Evolutionary conservation across 345 rosid genomes (phyloP).

Genomic region (Rhodamnia rubescens): DNA sequence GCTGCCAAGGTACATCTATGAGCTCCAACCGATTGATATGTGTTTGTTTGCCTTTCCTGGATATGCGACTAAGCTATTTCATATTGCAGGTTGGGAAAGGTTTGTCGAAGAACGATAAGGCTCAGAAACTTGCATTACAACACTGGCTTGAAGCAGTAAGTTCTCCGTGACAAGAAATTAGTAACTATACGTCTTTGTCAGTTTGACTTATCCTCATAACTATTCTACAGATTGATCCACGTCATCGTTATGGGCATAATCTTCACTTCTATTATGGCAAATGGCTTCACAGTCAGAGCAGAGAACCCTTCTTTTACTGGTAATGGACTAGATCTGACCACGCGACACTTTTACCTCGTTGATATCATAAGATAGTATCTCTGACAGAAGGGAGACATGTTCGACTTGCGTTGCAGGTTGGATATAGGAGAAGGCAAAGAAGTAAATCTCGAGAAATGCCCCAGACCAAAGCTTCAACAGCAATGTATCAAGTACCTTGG

Average conservation of each 20-base stretch:
- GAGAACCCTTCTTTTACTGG: slow-evolving; percentile 99
- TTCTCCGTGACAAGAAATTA: neutral
- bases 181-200: neutral
- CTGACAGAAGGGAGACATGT: neutral
- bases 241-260: slow-evolving; percentile 96
- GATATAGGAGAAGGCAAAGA: slow-evolving; percentile 96
- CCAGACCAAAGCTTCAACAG: slow-evolving; percentile 63
- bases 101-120: slow-evolving; percentile 79
- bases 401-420: slow-evolving; percentile 42
- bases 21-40: neutral
- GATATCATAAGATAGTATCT: slow-evolving; percentile 1
- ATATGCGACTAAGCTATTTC: slow-evolving; percentile 3
- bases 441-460: slow-evolving; percentile 72
- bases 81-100: slow-evolving; percentile 60
- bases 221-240: slow-evolving; percentile 67
- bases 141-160: slow-evolving; percentile 99
- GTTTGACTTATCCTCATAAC: neutral
- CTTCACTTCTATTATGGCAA: slow-evolving; percentile 58
- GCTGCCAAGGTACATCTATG: slow-evolving; percentile 46
- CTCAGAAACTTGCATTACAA: slow-evolving; percentile 67
- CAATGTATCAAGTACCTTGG: slow-evolving; percentile 97
- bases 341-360: neutral
- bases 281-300: slow-evolving; percentile 76
- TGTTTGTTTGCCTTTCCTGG: neutral
- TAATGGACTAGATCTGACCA: slow-evolving; percentile 12